phyloP scores from a whole-genome alignment of 495 filamentous ascomycete species.

The Penicillium steckii region DNA sequence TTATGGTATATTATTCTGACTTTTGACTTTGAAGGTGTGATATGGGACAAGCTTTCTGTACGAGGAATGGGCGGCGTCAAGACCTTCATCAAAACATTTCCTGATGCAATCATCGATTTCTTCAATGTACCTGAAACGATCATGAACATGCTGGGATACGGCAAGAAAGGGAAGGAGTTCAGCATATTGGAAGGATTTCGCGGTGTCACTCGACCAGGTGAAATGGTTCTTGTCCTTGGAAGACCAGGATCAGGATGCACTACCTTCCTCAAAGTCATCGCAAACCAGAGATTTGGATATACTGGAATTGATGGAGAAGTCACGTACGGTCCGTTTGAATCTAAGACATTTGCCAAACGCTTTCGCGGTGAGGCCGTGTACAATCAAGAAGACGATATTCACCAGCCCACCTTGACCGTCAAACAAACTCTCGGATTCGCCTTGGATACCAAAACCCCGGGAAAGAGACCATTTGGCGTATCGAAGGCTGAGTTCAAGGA shows the following conservation, averaged over 20 bases:
- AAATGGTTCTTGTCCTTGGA: slow-evolving; percentile 89
- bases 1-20: not conserved
- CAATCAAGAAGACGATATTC: slow-evolving; percentile 81
- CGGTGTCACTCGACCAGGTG: slow-evolving; percentile 68
- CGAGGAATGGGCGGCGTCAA: slow-evolving; percentile 73
- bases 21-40: slow-evolving; percentile 49
- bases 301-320: slow-evolving; percentile 76
- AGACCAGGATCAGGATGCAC: slow-evolving; percentile 86
- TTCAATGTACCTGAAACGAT: slow-evolving; percentile 65
- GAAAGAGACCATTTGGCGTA: slow-evolving; percentile 65
- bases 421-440: slow-evolving; percentile 83
- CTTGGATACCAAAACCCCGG: slow-evolving; percentile 75
- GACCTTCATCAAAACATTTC: slow-evolving; percentile 80
- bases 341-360: slow-evolving; percentile 55
- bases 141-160: slow-evolving; percentile 56
- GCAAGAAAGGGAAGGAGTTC: slow-evolving; percentile 62
- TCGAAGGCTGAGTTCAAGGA: slow-evolving; percentile 68
- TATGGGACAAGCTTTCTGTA: slow-evolving; percentile 77
- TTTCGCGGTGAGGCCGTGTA: slow-evolving; percentile 85
- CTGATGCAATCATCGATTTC: slow-evolving; percentile 75
- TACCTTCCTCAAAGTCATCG: slow-evolving; percentile 81
- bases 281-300: slow-evolving; percentile 79
- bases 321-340: slow-evolving; percentile 70
- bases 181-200: slow-evolving; percentile 57
- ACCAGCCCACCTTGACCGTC: slow-evolving; percentile 78